These are phyloP conservation scores for Cladorrhinum sp. DNA, from an alignment of 2,329 filamentous ascomycete species.

Conservation along the genomic window DNA sequence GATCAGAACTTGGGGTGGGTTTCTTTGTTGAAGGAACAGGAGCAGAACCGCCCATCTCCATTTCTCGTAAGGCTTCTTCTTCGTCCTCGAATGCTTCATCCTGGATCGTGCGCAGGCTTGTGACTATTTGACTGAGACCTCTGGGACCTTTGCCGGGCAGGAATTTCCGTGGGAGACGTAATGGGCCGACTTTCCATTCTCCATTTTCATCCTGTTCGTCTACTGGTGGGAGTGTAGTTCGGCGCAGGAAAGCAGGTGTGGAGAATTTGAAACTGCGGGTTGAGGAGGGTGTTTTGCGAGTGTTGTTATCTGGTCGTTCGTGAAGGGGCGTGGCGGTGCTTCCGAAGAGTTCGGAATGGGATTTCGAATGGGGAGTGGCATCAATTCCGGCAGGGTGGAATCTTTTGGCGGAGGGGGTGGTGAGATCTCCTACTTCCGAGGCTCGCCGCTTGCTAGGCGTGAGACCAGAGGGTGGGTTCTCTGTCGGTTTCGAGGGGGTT, in stretches of 20 bases:
- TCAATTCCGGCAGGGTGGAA: constrained; percentile 5
- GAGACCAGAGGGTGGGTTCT: constrained; percentile 26
- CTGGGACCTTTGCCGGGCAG: constrained; percentile 46
- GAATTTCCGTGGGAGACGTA: constrained; percentile 56
- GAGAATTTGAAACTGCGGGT: constrained; percentile 10
- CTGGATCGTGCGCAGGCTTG: constrained; percentile 65
- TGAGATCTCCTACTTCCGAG: neutral
- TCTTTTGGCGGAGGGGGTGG: constrained; percentile 16
- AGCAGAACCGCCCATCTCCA: constrained; percentile 33
- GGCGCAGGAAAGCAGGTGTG: constrained; percentile 7
- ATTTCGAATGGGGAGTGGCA: constrained; percentile 6
- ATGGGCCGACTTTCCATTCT: constrained; percentile 42
- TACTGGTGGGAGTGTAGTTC: constrained; percentile 26
- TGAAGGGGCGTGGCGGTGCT: constrained; percentile 49
- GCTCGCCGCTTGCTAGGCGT: constrained; percentile 47
- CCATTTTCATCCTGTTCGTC: constrained; percentile 49
- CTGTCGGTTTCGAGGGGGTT: constrained; percentile 45
- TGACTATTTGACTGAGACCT: constrained; percentile 72
- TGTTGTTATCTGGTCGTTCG: constrained; percentile 46
- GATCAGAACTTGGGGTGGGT: neutral
- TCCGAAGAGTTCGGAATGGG: constrained; percentile 12
- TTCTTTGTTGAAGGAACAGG: neutral
- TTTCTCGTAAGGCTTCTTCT: constrained; percentile 68
- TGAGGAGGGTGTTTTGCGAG: constrained; percentile 37
- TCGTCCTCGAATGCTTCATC: constrained; percentile 71